Conservation (phyloP, 345 rosid species). For the Garcia nutans region DNA sequence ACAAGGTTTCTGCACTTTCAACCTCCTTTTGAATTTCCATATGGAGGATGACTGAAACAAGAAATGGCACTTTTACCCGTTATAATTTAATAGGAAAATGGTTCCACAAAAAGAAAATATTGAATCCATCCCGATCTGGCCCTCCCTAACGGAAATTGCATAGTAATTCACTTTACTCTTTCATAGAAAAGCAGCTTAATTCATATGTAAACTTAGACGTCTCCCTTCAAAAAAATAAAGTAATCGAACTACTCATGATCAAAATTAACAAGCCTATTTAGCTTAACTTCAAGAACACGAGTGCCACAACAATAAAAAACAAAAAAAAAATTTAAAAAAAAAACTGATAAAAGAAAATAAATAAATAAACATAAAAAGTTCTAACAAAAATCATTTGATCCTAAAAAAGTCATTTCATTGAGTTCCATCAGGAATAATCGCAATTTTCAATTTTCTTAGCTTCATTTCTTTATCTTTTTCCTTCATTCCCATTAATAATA, state of each 20-base stretch:
- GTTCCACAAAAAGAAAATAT: no score
- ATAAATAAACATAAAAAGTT: background rate
- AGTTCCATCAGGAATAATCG: background rate
- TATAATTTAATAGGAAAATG: background rate
- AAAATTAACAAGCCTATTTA: background rate
- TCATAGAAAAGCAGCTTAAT: background rate
- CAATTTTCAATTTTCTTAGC: background rate
- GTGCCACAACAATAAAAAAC: background rate
- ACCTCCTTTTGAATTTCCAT: conserved; percentile 72
- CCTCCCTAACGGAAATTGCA: background rate
- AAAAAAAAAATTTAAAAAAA: background rate
- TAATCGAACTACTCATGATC: background rate
- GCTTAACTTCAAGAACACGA: background rate
- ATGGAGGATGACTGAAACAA: conserved; percentile 63
- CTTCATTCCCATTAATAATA: background rate
- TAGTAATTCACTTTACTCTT: background rate
- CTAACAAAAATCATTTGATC: background rate
- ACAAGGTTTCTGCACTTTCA: conserved; percentile 76
- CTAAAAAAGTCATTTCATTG: no score
- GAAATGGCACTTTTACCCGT: background rate
- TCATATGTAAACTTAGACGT: background rate
- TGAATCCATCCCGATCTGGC: background rate
- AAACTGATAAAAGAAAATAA: background rate
- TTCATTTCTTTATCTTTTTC: background rate
- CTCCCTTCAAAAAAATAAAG: background rate